These are phyloP conservation scores for Arctostaphylos glauca DNA, from an alignment of 148 eudicot species.

Conservation along the genomic window DNA sequence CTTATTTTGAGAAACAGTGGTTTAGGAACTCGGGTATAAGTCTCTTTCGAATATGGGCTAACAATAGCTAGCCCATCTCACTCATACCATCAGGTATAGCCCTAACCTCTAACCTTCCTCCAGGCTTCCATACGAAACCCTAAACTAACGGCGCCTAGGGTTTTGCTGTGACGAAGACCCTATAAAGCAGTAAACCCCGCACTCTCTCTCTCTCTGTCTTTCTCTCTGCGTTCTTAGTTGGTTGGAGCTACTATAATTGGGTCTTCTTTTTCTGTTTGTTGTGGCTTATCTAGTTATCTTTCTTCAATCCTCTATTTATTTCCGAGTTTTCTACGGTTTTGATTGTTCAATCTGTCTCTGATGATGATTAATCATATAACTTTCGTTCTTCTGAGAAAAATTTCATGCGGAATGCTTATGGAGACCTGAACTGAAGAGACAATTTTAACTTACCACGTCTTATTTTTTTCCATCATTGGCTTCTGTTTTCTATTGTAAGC, in stretches of 20 bases:
- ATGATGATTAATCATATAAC: conserved; percentile 13
- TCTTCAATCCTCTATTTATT: background rate
- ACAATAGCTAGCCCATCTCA: background rate
- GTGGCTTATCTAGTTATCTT: background rate
- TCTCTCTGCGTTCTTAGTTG: background rate
- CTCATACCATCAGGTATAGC: background rate
- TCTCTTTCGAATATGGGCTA: background rate
- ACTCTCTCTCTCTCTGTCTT: background rate
- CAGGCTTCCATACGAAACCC: background rate
- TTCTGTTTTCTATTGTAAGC: no score
- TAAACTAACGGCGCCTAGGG: background rate
- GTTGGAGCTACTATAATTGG: background rate
- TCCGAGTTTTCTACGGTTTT: background rate
- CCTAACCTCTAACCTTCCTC: background rate
- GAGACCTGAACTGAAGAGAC: conserved; percentile 25
- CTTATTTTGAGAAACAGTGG: no score
- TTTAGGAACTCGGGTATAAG: no score
- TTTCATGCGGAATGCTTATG: conserved; percentile 15
- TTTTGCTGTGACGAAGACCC: background rate
- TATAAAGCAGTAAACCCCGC: background rate
- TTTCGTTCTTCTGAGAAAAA: conserved; percentile 19
- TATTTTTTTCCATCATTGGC: no score
- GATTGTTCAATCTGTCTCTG: background rate
- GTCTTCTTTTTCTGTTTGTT: background rate
- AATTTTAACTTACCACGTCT: background rate